A percentile compares a stretch with the other conserved stretches of the same genome.
Conservation (phyloP, 2,329 filamentous ascomycete genomes). For the Arthrobotrys entomopaga region DNA sequence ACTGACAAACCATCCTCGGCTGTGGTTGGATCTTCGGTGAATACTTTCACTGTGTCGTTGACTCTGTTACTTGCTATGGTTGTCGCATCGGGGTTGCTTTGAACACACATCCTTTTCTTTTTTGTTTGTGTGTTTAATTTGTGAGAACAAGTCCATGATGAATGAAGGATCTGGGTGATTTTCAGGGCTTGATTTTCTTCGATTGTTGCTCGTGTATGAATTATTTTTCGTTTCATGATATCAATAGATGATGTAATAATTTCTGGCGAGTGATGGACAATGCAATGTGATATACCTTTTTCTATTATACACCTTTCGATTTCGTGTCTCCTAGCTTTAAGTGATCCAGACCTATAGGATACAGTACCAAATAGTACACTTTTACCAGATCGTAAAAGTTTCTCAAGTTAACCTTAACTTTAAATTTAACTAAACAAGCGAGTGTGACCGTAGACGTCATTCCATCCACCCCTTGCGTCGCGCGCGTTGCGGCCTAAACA, state of each 20-base stretch:
- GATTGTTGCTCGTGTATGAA: too few relatives aligned
- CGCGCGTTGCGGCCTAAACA: too few relatives aligned
- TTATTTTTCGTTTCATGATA: too few relatives aligned
- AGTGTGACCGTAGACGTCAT: constrained; percentile 25
- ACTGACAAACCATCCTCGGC: constrained; percentile 34
- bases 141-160: too few relatives aligned
- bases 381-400: too few relatives aligned
- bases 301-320: too few relatives aligned
- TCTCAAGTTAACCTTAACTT: constrained; percentile 31
- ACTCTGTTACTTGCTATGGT: constrained; percentile 42
- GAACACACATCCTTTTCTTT: not conserved
- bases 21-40: constrained; percentile 29
- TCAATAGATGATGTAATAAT: not conserved
- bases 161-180: too few relatives aligned
- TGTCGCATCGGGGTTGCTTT: constrained; percentile 48
- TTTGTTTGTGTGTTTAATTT: not conserved
- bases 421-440: constrained; percentile 10
- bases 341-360: too few relatives aligned
- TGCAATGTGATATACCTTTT: too few relatives aligned
- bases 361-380: too few relatives aligned
- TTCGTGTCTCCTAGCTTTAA: too few relatives aligned
- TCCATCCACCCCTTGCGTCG: constrained; percentile 1
- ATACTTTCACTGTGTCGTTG: constrained; percentile 25
- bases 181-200: too few relatives aligned
- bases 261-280: not conserved